Evolutionary conservation across 1,284 basidiomycete species (phyloP).

Genomic region (Omphalotus olearius): DNA sequence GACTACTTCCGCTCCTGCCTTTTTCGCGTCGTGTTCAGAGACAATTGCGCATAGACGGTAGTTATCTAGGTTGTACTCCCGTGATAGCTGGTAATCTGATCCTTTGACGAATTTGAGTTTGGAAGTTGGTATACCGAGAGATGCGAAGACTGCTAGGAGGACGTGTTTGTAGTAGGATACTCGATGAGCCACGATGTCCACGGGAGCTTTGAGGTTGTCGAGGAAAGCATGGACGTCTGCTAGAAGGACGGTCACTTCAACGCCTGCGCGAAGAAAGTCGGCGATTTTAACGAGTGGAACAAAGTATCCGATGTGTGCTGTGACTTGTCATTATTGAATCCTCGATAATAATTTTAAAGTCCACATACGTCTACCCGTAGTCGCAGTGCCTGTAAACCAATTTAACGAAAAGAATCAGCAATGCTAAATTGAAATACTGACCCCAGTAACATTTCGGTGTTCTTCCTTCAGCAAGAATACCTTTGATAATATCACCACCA

Average conservation of each 20-base stretch:
- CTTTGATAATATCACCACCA: conserved; percentile 80
- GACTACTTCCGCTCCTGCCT: conserved; percentile 99
- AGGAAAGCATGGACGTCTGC: conserved; percentile 96
- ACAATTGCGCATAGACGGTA: conserved; percentile 89
- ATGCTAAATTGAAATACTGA: conserved; percentile 31
- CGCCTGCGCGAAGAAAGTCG: conserved; percentile 91
- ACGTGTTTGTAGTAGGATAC: conserved; percentile 90
- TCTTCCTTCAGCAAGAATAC: conserved; percentile 76
- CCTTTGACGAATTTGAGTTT: conserved; percentile 86
- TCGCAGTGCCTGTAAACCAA: conserved; percentile 70
- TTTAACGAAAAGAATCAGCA: conserved; percentile 7
- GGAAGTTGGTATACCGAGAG: conserved; percentile 88
- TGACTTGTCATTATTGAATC: conserved; percentile 10
- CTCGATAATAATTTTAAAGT: too few species aligned
- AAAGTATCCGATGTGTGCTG: conserved; percentile 97
- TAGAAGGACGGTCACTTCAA: conserved; percentile 46
- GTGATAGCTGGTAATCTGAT: conserved; percentile 87
- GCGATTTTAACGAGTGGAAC: conserved; percentile 95
- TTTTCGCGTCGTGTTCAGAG: conserved; percentile 95
- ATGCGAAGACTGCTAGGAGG: conserved; percentile 79
- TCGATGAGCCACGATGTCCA: conserved; percentile 89
- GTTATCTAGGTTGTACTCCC: conserved; percentile 94
- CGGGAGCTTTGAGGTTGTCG: conserved; percentile 95
- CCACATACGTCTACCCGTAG: conserved; percentile 86
- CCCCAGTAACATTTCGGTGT: conserved; percentile 89